Evolutionary conservation across 176 grass and related monocot species (phyloP), one percentile per base, ranked within the genome.

Genomic region (Alopecurus myosuroides): DNA sequence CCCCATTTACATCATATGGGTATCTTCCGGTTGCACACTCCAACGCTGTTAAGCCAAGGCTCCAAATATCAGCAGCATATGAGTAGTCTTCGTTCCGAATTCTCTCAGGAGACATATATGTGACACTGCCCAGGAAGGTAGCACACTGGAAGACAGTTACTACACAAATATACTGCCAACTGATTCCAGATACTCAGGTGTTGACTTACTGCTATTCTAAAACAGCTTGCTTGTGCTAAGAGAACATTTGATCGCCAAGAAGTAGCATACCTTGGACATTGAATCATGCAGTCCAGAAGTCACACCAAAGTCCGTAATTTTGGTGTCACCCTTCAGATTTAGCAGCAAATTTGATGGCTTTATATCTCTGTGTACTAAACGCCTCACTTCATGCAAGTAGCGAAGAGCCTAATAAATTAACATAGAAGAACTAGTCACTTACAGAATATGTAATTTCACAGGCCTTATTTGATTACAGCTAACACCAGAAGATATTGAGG

Each of bases 91-190:
- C 93, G 45, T 98, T 98, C 83, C 93, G 91, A 81, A 98, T 98
- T 91, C 96, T 93, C 85, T 95, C 96, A 57, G 96, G 96, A 60
- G 96, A 98, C 96, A 98, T 98, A 87, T 98, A 98, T 42, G 93
- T 95, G 63, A 98, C 93, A 3, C 93, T 98, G 78, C 96, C 96
- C 74, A 95, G 91, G 87, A 95, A 95, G 70, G 96, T 98, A 80
- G 96, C 93, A 95, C 96, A 98, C 93, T 98, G 89, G 63, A 88
- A 91, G 84, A 92, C 70, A 84, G 77, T 52, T 82, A 88, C 82
- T 52, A 85, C 66, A 66, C 56, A 82, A 85, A 66, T 72, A 88
- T 81, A 74, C 53, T 23, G 23, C 19, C 58, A 18, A 82, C 73
- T 85, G 72, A 89, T 84, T 86, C 28, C 25, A 77, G 67, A 70